Evolutionary conservation across 78 protist genomes (phyloP).

Genomic region (Isochrysis galbana): DNA sequence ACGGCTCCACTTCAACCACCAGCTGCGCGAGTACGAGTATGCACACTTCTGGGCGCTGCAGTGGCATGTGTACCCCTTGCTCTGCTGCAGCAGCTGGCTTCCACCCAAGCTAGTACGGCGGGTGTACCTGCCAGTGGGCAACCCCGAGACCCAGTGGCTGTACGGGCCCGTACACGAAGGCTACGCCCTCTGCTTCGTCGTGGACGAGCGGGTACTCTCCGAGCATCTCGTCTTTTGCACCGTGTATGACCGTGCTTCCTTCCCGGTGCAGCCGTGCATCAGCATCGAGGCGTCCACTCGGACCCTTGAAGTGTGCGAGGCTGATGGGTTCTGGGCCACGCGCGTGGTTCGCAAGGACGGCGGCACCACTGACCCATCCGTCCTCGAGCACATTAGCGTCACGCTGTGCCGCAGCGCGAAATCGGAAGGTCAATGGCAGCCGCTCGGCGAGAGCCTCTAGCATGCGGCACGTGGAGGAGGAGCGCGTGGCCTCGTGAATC

Average conservation of each 20-base stretch:
- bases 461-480: too few relatives aligned
- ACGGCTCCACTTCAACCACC: not conserved
- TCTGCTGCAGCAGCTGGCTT: not conserved
- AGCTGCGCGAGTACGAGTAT: not conserved
- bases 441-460: too few relatives aligned
- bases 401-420: too few relatives aligned
- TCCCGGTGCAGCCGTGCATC: not conserved
- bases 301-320: not conserved
- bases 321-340: not conserved
- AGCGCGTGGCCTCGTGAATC: too few relatives aligned
- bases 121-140: not conserved
- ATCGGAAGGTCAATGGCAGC: too few relatives aligned
- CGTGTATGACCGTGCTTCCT: not conserved
- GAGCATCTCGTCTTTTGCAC: not conserved
- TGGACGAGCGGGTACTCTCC: not conserved
- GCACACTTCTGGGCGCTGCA: not conserved
- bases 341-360: not conserved
- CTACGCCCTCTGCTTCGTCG: not conserved
- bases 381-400: not conserved
- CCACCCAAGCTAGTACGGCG: not conserved
- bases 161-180: not conserved
- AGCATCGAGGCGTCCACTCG: not conserved
- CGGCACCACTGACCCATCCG: not conserved
- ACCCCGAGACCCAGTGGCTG: slow-evolving; percentile 8
- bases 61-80: not conserved